A percentile compares a stretch with the other conserved stretches of the same genome.
Evolutionary conservation across 1,284 basidiomycete species (phyloP).

Genomic region (Inonotus obliquus): DNA sequence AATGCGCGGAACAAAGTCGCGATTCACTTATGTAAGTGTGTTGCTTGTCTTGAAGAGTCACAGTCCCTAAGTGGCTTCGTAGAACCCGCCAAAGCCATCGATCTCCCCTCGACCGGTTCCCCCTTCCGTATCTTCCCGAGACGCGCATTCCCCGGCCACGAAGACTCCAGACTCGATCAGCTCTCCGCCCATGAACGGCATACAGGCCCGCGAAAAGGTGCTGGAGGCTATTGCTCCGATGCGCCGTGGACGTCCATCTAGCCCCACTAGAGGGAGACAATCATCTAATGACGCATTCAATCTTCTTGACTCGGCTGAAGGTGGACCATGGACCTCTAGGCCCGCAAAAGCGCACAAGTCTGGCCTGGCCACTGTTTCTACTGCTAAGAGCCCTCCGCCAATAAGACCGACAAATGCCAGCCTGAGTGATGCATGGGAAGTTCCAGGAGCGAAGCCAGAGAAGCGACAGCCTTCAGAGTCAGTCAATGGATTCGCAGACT

Average conservation of each 20-base stretch:
- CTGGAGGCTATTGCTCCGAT: constrained; percentile 74
- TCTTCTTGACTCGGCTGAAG: constrained; percentile 4
- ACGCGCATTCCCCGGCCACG: neutral
- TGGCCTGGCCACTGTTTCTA: constrained; percentile 12
- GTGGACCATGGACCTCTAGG: constrained; percentile 12
- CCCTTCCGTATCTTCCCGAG: constrained; percentile 4
- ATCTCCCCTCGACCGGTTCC: constrained; percentile 14
- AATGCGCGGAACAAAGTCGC: constrained; percentile 79
- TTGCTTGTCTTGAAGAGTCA: neutral
- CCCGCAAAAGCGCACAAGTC: constrained; percentile 19
- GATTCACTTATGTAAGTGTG: constrained; percentile 57
- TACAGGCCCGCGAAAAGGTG: constrained; percentile 67
- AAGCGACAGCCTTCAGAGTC: neutral
- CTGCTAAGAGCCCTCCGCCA: constrained; percentile 7
- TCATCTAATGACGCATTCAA: constrained; percentile 18
- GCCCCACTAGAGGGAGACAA: constrained; percentile 33
- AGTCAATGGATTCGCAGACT: constrained; percentile 23
- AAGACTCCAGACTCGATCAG: neutral
- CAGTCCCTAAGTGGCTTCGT: constrained; percentile 21
- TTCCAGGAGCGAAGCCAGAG: constrained; percentile 7
- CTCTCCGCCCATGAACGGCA: constrained; percentile 39
- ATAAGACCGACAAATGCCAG: neutral
- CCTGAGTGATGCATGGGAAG: constrained; percentile 19
- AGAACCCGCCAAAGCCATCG: constrained; percentile 15
- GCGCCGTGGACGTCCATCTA: constrained; percentile 64